Base-by-base conservation (phyloP, 176 grass and related monocot species). In the Paspalum notatum region DNA sequence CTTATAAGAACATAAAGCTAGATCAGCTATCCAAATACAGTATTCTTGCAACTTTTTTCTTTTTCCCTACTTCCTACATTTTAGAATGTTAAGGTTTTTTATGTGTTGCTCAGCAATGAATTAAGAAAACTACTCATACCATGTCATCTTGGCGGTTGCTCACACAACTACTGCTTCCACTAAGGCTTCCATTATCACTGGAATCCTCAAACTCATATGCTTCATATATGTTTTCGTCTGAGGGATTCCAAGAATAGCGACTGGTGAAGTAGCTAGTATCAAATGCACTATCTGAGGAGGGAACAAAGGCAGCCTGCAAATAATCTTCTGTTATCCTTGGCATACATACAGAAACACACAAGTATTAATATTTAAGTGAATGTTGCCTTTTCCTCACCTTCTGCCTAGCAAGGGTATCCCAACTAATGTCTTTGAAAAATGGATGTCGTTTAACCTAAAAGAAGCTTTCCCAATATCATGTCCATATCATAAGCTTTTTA, bases 231-330 rank as follows among this genome's bases (percentile, higher is more conserved):
- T 96, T 90, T 82, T 91, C 97, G 60, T 96, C 97, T 47, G 97
- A 93, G 5, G 90, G 82, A 86, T 99, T 99, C 97, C 97, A 99
- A 62, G 97, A 96, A 89, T 99, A 99, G 63, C 97, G 97, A 61
- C 97, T 99, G 54, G 97, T 96, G 85, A 99, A 99, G 83, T 99
- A 96, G 82, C 89, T 99, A 8, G 97, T 99, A 89, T 99, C 97
- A 85, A 70, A 88, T 79, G 87, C 89, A 88, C 91, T 85, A 77
- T 99, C 97, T 72, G 91, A 99, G 45, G 97, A 91, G 25, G 97
- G 97, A 88, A 99, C 91, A 85, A 99, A 99, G 54, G 90, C 90
- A 86, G 93, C 97, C 97, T 99, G 93, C 62, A 90, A 83, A 91
- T 83, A 20, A 66, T 82, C 72, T 46, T 41, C 27, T 60, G 50